Base-by-base conservation (phyloP, 768 basidiomycete species). In the Boletus edulis region DNA sequence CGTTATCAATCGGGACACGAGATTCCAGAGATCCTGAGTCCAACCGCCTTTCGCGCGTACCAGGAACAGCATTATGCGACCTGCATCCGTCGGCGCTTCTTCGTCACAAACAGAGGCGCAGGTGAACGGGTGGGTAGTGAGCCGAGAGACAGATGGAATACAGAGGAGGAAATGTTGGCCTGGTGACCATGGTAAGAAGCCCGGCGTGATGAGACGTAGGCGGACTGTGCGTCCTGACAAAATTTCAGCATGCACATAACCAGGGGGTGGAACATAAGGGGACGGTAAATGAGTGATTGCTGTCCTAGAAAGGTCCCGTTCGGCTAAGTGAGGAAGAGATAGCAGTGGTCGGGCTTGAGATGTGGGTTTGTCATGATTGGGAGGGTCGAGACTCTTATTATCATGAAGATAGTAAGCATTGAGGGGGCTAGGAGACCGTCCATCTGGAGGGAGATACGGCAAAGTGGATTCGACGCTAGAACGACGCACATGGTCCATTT, bases 111-210 rank as follows among this genome's bases (percentile, higher is more conserved):
- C 73, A 34, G 82, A 82, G 22, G 81, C 82, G 56, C 81, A 81
- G 0, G 90, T 90, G 69, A 90, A 91, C 3, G 89, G 89, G 62
- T 91, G 89, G 4, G 81, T 78, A 24, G 81, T 78, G 62, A 85
- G 75, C 34, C 71, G 73, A 4, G 84, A 84, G 27, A 92, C 73
- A 31, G 78, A 77, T 0, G 90, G 89, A 18, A 90, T 75, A 49
- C 75, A 81, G 56, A 92, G 75, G 22, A 87, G 75, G 61, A 91
- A 83, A 67, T 89, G 86, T 67, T 91, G 90, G n/a, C 89, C 90
- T 3, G 89, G 83, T 1, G 82, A 78, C 89, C 89, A 91, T 0
- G 75, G 67, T 46, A 87, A 66, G 47, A 76, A 78, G 2, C 79
- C 77, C 0, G 84, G 78, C 0, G 85, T 75, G 51, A 82, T 72